Percentiles rank a stretch among this genome's conserved stretches.
phyloP scores from a whole-genome alignment of 768 basidiomycete species.

The Phlegmacium glaucopus region DNA sequence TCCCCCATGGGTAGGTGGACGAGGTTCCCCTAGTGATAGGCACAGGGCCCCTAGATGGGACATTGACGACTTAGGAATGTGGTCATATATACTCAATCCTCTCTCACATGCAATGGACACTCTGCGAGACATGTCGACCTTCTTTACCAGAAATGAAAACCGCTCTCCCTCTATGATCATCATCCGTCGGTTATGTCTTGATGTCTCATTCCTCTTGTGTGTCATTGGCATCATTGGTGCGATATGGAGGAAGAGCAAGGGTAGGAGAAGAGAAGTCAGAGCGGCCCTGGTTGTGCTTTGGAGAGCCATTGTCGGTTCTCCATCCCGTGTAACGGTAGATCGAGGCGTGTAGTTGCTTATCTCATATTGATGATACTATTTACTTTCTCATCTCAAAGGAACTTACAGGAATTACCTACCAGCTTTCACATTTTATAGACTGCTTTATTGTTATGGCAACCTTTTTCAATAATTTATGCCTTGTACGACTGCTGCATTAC shows the following conservation, averaged over 20 bases:
- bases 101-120: conserved; percentile 47
- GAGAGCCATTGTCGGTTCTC: conserved; percentile 63
- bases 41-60: conserved; percentile 50
- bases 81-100: conserved; percentile 71
- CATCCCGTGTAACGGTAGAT: conserved; percentile 44
- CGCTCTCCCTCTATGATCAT: conserved; percentile 66
- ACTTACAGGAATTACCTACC: no score
- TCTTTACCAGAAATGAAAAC: conserved; percentile 57
- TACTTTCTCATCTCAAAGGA: background rate
- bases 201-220: conserved; percentile 70
- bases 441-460: no score
- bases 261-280: conserved; percentile 65
- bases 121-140: conserved; percentile 48
- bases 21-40: conserved; percentile 40
- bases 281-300: conserved; percentile 65
- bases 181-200: conserved; percentile 71
- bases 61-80: conserved; percentile 80
- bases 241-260: conserved; percentile 66
- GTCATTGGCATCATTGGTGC: conserved; percentile 55
- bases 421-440: no score
- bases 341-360: conserved; percentile 35
- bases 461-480: background rate
- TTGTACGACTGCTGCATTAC: background rate
- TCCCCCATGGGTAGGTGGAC: conserved; percentile 31
- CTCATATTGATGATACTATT: conserved; percentile 6